Percentiles rank a stretch among this genome's conserved stretches.
Conservation (phyloP, 1,139 yeast genomes). For the Magnusiomyces fungicola region DNA sequence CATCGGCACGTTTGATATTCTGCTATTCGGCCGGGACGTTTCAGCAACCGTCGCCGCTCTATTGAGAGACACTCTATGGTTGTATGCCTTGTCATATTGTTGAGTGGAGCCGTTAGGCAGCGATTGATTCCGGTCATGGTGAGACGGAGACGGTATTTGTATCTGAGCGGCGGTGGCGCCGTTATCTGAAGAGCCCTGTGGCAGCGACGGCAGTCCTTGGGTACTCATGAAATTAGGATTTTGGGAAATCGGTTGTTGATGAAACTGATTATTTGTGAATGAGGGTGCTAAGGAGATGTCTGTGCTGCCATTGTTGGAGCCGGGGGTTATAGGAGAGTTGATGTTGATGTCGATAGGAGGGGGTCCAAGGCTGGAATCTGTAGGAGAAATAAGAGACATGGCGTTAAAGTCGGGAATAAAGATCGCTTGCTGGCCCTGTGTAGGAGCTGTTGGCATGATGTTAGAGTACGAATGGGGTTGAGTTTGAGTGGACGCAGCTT, state of each 20-base stretch:
- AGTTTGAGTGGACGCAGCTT: neutral
- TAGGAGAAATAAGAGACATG: neutral
- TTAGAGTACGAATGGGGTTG: neutral
- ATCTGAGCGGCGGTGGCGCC: neutral
- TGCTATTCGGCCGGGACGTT: constrained; percentile 3
- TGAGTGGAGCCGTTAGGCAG: constrained; percentile 22
- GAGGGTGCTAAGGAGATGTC: neutral
- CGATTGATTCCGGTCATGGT: constrained; percentile 29
- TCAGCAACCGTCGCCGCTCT: constrained; percentile 25
- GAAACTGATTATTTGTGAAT: neutral
- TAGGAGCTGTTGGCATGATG: neutral
- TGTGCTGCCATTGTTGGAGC: neutral
- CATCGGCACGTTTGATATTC: constrained; percentile 4
- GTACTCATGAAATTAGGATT: neutral
- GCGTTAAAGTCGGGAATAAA: neutral
- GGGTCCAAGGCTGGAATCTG: neutral
- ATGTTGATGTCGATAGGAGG: neutral
- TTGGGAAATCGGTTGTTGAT: neutral
- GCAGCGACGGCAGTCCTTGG: neutral
- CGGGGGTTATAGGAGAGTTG: neutral
- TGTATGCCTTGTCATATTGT: constrained; percentile 13
- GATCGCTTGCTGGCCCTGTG: neutral
- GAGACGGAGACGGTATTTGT: constrained; percentile 5
- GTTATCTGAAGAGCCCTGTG: neutral
- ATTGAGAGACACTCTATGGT: constrained; percentile 19